Evolutionary conservation across 2,329 filamentous ascomycete species (phyloP).

Genomic region (Cytospora schulzeri): DNA sequence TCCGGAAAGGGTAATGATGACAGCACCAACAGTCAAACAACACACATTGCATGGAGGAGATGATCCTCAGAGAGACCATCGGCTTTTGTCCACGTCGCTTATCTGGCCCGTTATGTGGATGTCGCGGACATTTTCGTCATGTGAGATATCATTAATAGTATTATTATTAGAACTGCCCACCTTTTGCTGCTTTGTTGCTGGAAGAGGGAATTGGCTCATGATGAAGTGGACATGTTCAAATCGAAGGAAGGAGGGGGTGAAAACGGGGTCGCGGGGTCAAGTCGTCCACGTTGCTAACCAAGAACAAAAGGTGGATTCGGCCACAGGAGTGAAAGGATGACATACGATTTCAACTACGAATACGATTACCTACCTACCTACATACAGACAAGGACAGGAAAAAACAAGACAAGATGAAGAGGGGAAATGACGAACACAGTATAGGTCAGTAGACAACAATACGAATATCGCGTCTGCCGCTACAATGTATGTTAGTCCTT

Average conservation of each 20-base stretch:
- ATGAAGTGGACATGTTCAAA: neutral
- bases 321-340: neutral
- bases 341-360: neutral
- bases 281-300: neutral
- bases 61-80: neutral
- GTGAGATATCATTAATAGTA: neutral
- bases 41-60: neutral
- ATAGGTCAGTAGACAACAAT: neutral
- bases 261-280: neutral
- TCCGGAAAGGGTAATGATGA: neutral
- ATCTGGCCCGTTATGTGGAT: neutral
- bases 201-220: neutral
- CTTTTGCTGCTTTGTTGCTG: no score
- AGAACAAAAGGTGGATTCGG: neutral
- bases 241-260: no score
- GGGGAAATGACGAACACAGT: neutral
- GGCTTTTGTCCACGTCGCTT: neutral
- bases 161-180: neutral
- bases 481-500: no score
- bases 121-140: neutral
- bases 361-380: neutral
- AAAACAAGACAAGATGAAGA: neutral
- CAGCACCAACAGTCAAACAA: neutral
- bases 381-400: neutral
- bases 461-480: no score